A percentile compares a stretch with the other conserved stretches of the same genome.
Conservation (phyloP, 306 rosid species). For the Betula pendula region DNA sequence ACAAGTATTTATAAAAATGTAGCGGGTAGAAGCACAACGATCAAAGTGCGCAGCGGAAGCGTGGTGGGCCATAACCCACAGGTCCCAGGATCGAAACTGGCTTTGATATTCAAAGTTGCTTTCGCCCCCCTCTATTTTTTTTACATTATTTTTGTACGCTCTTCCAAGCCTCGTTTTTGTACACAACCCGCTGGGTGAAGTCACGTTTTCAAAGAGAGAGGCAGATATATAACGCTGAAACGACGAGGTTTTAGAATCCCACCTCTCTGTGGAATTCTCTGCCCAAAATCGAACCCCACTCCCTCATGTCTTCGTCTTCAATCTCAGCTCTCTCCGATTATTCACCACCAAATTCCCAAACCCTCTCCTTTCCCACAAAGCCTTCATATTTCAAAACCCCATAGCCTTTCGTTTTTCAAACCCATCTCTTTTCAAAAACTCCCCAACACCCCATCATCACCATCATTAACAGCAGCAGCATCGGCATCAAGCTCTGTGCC, state of each 20-base stretch:
- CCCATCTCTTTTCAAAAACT: conserved; percentile 65
- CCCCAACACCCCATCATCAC: conserved; percentile 34
- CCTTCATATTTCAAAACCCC: conserved; percentile 16
- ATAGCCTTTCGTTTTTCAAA: conserved; percentile 34
- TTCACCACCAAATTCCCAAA: conserved; percentile 45
- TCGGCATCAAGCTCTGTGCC: conserved; percentile 43
- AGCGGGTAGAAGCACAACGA: neutral
- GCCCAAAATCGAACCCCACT: neutral
- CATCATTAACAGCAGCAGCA: conserved; percentile 21
- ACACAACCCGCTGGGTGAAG: neutral
- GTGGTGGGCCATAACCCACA: neutral
- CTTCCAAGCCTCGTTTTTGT: no score
- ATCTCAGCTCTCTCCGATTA: conserved; percentile 55
- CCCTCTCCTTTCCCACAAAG: conserved; percentile 9
- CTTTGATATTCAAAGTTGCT: neutral
- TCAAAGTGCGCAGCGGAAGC: neutral
- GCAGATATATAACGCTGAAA: neutral
- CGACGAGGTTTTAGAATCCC: no score
- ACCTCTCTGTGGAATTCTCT: neutral
- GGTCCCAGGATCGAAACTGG: neutral
- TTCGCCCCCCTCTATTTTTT: neutral
- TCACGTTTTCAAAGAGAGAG: neutral
- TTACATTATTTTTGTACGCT: neutral
- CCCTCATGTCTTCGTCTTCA: conserved; percentile 48
- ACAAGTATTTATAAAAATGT: no score